Evolutionary conservation across 1,284 basidiomycete species (phyloP).

Genomic region (Heliocybe sulcata): DNA sequence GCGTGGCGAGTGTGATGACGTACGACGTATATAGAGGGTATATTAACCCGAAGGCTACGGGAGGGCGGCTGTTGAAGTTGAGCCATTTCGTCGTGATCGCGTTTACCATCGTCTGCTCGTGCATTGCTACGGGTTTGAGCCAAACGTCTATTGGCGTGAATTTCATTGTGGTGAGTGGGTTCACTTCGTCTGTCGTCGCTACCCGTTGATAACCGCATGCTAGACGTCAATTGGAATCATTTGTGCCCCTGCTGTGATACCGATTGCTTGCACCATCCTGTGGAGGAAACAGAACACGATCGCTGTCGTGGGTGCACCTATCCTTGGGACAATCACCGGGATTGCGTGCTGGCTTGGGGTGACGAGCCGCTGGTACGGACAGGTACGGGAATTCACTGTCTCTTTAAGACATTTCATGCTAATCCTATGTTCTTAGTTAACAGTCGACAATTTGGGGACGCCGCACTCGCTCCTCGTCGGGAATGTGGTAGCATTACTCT

Average conservation of each 20-base stretch:
- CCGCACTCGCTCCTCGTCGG: neutral
- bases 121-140: slow-evolving; percentile 23
- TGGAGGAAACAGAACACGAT: slow-evolving; percentile 13
- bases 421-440: neutral
- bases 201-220: neutral
- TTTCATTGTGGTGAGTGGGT: slow-evolving; percentile 9
- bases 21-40: slow-evolving; percentile 38
- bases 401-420: neutral
- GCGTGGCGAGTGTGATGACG: slow-evolving; percentile 21
- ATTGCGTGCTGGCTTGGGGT: slow-evolving; percentile 12
- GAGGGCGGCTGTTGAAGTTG: slow-evolving; percentile 19
- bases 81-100: slow-evolving; percentile 35
- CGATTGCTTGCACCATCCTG: slow-evolving; percentile 19
- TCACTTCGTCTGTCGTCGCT: neutral
- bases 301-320: slow-evolving; percentile 9
- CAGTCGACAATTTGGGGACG: neutral
- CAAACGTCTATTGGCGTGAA: slow-evolving; percentile 10
- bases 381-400: neutral
- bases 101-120: slow-evolving; percentile 21
- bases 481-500: neutral
- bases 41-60: slow-evolving; percentile 27
- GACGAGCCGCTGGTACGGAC: neutral
- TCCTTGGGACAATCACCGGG: slow-evolving; percentile 10
- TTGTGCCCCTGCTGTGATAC: slow-evolving; percentile 20
- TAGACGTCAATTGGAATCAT: slow-evolving; percentile 23